Evolutionary conservation across 2,329 filamentous ascomycete species (phyloP), one percentile per base, ranked within the genome.

Genomic region (Grosmannia huntii): DNA sequence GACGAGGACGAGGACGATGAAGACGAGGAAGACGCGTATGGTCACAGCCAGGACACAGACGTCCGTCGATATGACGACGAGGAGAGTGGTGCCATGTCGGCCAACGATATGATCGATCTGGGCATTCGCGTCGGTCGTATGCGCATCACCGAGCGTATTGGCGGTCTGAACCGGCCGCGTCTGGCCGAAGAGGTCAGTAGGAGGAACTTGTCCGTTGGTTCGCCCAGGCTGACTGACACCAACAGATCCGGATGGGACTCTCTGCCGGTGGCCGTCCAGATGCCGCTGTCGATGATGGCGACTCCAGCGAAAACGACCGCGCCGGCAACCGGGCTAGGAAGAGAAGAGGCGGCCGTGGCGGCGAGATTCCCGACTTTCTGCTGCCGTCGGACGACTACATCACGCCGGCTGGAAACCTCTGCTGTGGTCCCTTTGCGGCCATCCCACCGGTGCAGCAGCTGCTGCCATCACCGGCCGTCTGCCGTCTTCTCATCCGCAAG

Each of bases 91-190:
- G 28, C 19, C 14, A 16, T n/a, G 50, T 31, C 28, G 3, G 50
- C 50, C 50, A 52, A 86, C 66, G 85, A 88, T 60, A 71, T 89
- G 52, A 79, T 87, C 63, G 87, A 90, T 68, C 72, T 90, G 28
- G 87, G 87, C 2, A 80, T 90, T 59, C 79, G 80, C 62, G 76
- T 90, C 60, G 87, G 87, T 1, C 86, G 81, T 67, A 80, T 90
- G 77, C 80, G 81, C 60, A 82, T 90, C 60, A 89, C 85, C 2
- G 87, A 90, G 66, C 77, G 86, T 44, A 82, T 90, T 62, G 87
- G 87, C 19, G 86, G 86, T 0, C 79, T 87, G 63, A 84, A 87
- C 50, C 76, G 86, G 52, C 86, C 87, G 2, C 82, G 83, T 64
- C 77, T 90, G 59, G 78, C 81, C 4, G 83, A 89, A 68, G 86